Conservation (phyloP, 192 early-diverging fungal genomes). For the Backusella morwellensis region DNA sequence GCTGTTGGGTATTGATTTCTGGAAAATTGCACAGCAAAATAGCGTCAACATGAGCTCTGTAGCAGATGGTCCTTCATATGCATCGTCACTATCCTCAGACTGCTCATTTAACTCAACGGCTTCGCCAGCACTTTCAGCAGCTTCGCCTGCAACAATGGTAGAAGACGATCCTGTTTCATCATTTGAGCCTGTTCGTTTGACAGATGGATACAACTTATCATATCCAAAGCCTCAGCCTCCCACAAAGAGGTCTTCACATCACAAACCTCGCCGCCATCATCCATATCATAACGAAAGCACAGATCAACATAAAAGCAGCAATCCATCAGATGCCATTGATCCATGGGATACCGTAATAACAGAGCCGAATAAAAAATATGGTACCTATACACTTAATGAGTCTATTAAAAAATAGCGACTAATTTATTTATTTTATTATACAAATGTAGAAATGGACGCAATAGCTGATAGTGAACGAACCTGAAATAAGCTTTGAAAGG, state of each 20-base stretch:
- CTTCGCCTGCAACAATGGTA: neutral
- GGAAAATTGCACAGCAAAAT: constrained; percentile 13
- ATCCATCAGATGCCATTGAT: neutral
- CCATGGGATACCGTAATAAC: neutral
- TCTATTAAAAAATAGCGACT: neutral
- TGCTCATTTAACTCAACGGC: neutral
- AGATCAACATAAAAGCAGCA: neutral
- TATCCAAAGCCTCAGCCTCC: neutral
- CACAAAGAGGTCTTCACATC: neutral
- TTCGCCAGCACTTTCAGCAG: neutral
- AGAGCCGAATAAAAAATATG: neutral
- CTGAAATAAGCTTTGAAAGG: neutral
- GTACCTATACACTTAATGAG: neutral
- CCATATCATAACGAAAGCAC: neutral
- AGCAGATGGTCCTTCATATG: neutral
- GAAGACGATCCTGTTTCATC: constrained; percentile 1
- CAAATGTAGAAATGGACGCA: neutral
- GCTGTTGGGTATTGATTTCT: constrained; percentile 9
- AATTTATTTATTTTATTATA: neutral
- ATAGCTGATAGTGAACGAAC: neutral
- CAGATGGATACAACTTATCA: neutral
- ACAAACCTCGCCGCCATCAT: neutral
- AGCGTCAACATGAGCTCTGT: neutral
- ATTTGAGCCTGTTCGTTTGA: constrained; percentile 11
- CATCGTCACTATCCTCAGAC: constrained; percentile 11